Conservation (phyloP, 2,329 filamentous ascomycete species). For the Colletotrichum sp. region DNA sequence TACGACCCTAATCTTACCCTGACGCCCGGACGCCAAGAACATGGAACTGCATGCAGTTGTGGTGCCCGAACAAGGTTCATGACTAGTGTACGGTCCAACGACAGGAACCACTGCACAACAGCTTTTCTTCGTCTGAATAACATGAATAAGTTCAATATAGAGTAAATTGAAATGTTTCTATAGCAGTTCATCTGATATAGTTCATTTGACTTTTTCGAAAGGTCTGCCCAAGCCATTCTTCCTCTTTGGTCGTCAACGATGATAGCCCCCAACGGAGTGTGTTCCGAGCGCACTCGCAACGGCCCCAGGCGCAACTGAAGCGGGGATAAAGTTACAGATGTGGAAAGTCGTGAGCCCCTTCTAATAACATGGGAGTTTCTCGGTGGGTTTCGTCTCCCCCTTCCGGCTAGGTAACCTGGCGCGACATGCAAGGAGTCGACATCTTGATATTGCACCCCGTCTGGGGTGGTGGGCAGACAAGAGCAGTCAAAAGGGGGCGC, state of each 20-base stretch:
- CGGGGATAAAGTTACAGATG: slow-evolving; percentile 16
- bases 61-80: slow-evolving; percentile 14
- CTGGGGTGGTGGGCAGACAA: not conserved
- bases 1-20: slow-evolving; percentile 15
- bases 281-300: not conserved
- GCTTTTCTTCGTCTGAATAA: not conserved
- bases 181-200: not conserved
- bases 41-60: not conserved
- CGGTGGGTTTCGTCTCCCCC: slow-evolving; percentile 11
- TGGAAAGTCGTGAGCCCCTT: slow-evolving; percentile 19
- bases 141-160: not conserved
- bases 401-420: slow-evolving; percentile 2
- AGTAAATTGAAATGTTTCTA: not conserved
- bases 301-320: not conserved
- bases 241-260: not conserved
- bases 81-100: slow-evolving; percentile 3
- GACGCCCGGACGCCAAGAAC: not conserved
- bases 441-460: slow-evolving; percentile 5
- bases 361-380: slow-evolving; percentile 4
- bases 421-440: slow-evolving; percentile 1
- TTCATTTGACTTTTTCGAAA: not conserved
- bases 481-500: slow-evolving; percentile 11
- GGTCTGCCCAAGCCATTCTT: not conserved
- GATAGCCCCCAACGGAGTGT: not conserved
- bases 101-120: not conserved